Evolutionary conservation across 2,329 filamentous ascomycete genomes (phyloP), one percentile per base, ranked within the genome.

Genomic region (Phaeosphaeriaceae sp.): DNA sequence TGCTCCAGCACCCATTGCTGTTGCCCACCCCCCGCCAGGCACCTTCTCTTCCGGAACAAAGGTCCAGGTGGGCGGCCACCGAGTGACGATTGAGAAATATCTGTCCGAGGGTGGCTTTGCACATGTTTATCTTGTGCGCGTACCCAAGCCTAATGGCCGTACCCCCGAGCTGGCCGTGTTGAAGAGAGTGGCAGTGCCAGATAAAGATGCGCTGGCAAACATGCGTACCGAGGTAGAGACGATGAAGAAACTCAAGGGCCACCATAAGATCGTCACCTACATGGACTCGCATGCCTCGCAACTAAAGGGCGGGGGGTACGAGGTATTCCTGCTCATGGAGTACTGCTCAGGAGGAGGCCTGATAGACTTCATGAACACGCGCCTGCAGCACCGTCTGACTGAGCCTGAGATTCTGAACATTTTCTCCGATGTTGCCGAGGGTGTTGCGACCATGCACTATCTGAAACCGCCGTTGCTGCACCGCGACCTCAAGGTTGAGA

Each of bases 361-460:
- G 71, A 99, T 99, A 72, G 94, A 99, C 77, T 99, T 97, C 73
- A 99, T 99, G 94, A 99, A 99, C 76, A 99, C 94, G 29, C 86
- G 94, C 44, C 79, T 99, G 66, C 94, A 99, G 76, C 92, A 99
- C 73, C 89, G 94, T 42, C 81, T 99, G 74, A 99, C 93, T 29
- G 94, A 99, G 78, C 93, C 94, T 41, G 94, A 99, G 79, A 96
- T 99, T 63, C 79, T 99, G 64, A 89, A 92, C 78, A 97, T 99
- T 75, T 97, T 99, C 76, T 88, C 88, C 42, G 94, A 99, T 72
- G 90, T 97, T 46, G 89, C 92, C 39, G 93, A 97, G 77, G 94
- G 94, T 30, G 92, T 99, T 36, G 94, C 94, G 23, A 96, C 92
- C 73, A 99, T 99, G 94, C 94, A 99, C 76, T 99, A 99, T 75